phyloP scores from a whole-genome alignment of 139 green algal species.

The Haematococcus lacustris region DNA sequence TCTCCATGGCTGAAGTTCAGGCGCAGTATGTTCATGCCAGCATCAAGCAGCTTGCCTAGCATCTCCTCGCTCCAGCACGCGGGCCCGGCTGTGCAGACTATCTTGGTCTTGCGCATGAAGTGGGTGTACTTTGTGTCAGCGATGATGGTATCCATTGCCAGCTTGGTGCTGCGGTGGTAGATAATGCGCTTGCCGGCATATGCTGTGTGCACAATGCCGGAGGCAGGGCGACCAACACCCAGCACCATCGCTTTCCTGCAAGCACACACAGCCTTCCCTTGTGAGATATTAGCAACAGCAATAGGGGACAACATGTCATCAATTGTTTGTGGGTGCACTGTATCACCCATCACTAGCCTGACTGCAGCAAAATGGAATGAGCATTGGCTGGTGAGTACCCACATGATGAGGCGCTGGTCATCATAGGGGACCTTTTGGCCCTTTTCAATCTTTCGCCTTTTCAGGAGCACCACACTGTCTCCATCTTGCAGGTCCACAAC shows the following conservation, averaged over 20 bases:
- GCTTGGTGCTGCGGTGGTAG: slow-evolving; percentile 38
- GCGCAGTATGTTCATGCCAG: slow-evolving; percentile 52
- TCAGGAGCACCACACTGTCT: slow-evolving; percentile 9
- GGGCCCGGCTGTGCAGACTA: slow-evolving; percentile 58
- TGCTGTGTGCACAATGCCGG: background rate
- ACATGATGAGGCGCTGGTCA: slow-evolving; percentile 41
- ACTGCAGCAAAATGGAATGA: too few species aligned
- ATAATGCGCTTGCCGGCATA: slow-evolving; percentile 13
- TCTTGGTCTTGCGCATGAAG: slow-evolving; percentile 47
- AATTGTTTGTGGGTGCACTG: too few species aligned
- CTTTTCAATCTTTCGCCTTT: slow-evolving; percentile 5
- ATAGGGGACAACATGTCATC: too few species aligned
- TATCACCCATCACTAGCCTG: too few species aligned
- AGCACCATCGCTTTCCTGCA: slow-evolving; percentile 5
- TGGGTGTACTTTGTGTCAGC: slow-evolving; percentile 45
- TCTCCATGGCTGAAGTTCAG: slow-evolving; percentile 69
- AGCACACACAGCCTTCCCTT: background rate
- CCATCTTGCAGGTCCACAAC: slow-evolving; percentile 2
- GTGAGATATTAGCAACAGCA: slow-evolving; percentile 3
- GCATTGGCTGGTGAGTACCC: too few species aligned
- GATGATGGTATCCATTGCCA: slow-evolving; percentile 50
- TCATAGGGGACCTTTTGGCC: slow-evolving; percentile 22
- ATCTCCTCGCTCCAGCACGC: slow-evolving; percentile 48
- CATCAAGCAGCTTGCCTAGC: slow-evolving; percentile 49
- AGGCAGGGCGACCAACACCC: background rate